Evolutionary conservation across 2,329 filamentous ascomycete genomes (phyloP), one percentile per base, ranked within the genome.

Genomic region (Colletotrichum australisinense): DNA sequence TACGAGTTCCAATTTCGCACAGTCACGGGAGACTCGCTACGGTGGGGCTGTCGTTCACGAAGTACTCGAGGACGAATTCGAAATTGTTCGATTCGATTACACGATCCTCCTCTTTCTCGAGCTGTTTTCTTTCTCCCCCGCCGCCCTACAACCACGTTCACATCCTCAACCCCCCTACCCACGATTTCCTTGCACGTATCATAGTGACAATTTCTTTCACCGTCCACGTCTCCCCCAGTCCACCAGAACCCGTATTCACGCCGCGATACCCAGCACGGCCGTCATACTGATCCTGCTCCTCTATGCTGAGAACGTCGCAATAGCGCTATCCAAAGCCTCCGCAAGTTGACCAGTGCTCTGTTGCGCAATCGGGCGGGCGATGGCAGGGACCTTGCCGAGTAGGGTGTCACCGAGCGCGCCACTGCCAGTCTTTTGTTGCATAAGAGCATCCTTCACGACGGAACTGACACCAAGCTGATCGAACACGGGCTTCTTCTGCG

Each of bases 291-390:
- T 22, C 26, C 14, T 14, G 7, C 3, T 19, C 14, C 26, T 56
- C 26, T 63, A 73, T 11, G 46, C 71, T 1, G 42, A 49, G 46
- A 71, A 73, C 2, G 67, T 52, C 6, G 67, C 67, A 16, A 73
- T 73, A 3, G 71, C 71, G 4, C 46, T 42, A 57, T 73, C 71
- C 16, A 73, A 35, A 14, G 71, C 71, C 30, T 65, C 62, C 5
- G 49, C 42, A 2, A 73, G 71, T 22, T 66, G 49, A 7, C 71
- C 71, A 4, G 71, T 73, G 22, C 71, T 73, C 67, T 71, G 62
- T 56, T 73, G 14, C 6, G 71, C 71, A n/a, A 73, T 73, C 12
- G 71, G 71, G 32, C 71, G 71, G 7, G 71, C 71, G 1, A 73
- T 55, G 1, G 71, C 67, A 2, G 71, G 71, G n/a, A 73, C 60